phyloP scores from a whole-genome alignment of 306 rosid genomes.

The Sophora flavescens region DNA sequence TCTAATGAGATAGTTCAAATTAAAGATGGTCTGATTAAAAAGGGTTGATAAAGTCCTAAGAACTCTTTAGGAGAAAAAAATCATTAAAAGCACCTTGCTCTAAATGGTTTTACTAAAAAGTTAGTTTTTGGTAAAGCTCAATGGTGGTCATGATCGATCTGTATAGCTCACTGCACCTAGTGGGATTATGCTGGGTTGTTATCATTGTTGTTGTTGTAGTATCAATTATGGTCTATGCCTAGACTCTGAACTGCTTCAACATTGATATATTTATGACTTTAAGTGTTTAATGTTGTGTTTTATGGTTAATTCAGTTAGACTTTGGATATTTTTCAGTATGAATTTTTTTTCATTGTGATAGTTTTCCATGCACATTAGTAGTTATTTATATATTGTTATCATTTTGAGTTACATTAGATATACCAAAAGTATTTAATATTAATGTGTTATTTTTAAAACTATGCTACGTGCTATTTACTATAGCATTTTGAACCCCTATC shows the following conservation, averaged over 20 bases:
- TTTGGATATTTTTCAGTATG: neutral
- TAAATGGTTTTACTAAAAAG: conserved; percentile 5
- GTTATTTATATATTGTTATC: neutral
- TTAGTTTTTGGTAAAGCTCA: neutral
- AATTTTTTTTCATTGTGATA: neutral
- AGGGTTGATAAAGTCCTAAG: conserved; percentile 9
- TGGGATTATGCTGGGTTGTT: conserved; percentile 8
- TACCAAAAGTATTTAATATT: neutral
- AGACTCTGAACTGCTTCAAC: conserved; percentile 16
- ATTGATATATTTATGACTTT: neutral
- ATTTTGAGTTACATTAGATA: conserved; percentile 12
- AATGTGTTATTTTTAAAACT: conserved; percentile 10
- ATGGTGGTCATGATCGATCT: neutral
- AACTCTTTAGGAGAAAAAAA: neutral
- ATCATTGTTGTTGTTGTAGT: conserved; percentile 3
- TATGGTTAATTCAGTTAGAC: neutral
- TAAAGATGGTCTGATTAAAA: neutral
- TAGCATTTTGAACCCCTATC: neutral
- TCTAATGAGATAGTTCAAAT: conserved; percentile 11
- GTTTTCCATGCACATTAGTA: neutral
- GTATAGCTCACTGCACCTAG: neutral
- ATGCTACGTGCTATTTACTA: neutral
- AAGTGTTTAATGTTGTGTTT: conserved; percentile 17
- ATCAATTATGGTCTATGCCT: conserved; percentile 4
- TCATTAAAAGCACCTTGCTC: neutral